These are phyloP conservation scores for Penicillium polonicum DNA, from an alignment of 2,329 filamentous ascomycete species.

Conservation along the genomic window DNA sequence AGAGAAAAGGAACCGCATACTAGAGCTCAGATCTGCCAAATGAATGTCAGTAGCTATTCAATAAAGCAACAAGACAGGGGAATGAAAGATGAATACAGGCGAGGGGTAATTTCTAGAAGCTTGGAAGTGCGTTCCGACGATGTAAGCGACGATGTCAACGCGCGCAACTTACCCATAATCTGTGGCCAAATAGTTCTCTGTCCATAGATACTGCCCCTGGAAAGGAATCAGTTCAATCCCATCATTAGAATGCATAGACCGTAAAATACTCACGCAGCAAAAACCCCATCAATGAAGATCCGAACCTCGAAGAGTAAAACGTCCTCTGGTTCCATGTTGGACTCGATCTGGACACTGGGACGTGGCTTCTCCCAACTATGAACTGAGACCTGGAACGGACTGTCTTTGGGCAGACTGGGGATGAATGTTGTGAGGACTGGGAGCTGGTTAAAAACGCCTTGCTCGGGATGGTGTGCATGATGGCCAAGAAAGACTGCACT, in stretches of 20 bases:
- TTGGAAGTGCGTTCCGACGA: not conserved
- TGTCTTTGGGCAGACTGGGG: constrained; percentile 59
- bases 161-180: constrained; percentile 47
- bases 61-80: not conserved
- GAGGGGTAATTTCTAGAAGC: not conserved
- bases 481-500: constrained; percentile 42
- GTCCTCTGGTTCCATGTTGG: constrained; percentile 57
- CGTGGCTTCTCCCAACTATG: constrained; percentile 69
- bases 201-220: constrained; percentile 57
- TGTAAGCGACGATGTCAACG: not conserved
- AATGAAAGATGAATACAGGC: not conserved
- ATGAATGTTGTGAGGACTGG: constrained; percentile 71
- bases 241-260: not conserved
- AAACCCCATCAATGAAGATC: constrained; percentile 66
- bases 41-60: not conserved
- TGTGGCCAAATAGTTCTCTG: constrained; percentile 54
- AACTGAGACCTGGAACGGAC: constrained; percentile 69
- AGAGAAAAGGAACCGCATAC: constrained; percentile 29
- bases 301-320: constrained; percentile 63
- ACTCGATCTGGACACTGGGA: constrained; percentile 57
- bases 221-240: not conserved
- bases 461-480: constrained; percentile 24
- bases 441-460: constrained; percentile 43
- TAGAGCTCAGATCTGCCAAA: constrained; percentile 36
- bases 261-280: constrained; percentile 56